These are phyloP conservation scores for Petrea volubilis DNA, from an alignment of 257 asterid genomes.

Conservation along the genomic window DNA sequence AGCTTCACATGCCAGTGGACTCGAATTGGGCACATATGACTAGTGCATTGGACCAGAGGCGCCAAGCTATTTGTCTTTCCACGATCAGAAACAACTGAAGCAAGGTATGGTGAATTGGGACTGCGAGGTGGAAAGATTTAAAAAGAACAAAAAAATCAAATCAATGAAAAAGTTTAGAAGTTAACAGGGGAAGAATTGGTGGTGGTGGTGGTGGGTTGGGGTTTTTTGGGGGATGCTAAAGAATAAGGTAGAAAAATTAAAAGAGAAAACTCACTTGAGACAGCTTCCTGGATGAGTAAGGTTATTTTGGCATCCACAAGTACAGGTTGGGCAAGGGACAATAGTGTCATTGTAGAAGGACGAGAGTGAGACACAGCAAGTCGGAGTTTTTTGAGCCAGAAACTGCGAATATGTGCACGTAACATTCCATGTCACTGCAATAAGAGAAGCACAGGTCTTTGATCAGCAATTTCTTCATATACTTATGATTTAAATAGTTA, in stretches of 20 bases:
- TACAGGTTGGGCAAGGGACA: slow-evolving; percentile 59
- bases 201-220: too few species aligned
- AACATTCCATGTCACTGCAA: slow-evolving; percentile 68
- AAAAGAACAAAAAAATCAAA: too few species aligned
- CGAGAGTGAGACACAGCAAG: slow-evolving; percentile 57
- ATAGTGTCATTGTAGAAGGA: slow-evolving; percentile 51
- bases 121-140: slow-evolving; percentile 36
- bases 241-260: not conserved
- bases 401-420: slow-evolving; percentile 61
- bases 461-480: not conserved
- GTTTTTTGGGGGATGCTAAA: too few species aligned
- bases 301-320: slow-evolving; percentile 54
- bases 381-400: slow-evolving; percentile 49
- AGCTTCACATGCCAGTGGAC: slow-evolving; percentile 90
- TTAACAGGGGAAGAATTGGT: too few species aligned
- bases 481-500: not conserved
- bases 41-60: slow-evolving; percentile 84
- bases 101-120: slow-evolving; percentile 65
- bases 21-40: slow-evolving; percentile 88
- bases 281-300: slow-evolving; percentile 53
- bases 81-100: slow-evolving; percentile 67
- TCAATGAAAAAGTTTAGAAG: too few species aligned
- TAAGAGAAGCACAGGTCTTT: slow-evolving; percentile 14
- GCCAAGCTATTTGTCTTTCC: slow-evolving; percentile 46
- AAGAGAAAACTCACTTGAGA: slow-evolving; percentile 39